These are phyloP conservation scores for Ploettnerulaceae sp. DNA, from an alignment of 2,329 filamentous ascomycete genomes.

Conservation along the genomic window DNA sequence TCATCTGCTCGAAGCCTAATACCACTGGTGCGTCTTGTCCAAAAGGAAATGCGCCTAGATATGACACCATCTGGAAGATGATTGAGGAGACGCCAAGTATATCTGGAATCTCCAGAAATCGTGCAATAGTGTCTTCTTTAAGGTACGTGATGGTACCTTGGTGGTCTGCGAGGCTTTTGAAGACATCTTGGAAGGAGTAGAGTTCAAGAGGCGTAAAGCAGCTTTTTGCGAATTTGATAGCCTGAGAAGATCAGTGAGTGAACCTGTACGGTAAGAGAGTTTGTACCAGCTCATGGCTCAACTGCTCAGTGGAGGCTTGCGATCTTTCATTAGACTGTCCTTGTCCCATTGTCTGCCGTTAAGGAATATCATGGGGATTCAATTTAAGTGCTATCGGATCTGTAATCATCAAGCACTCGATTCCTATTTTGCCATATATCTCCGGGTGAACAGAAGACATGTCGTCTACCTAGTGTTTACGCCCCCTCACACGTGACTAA, in stretches of 20 bases:
- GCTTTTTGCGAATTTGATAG: constrained; percentile 59
- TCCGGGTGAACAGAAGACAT: no score
- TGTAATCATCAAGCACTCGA: no score
- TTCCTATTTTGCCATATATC: no score
- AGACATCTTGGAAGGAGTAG: constrained; percentile 70
- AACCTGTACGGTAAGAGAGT: constrained; percentile 4
- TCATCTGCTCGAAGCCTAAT: constrained; percentile 62
- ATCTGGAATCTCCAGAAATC: constrained; percentile 70
- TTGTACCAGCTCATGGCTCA: constrained; percentile 33
- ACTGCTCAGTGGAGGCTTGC: constrained; percentile 29
- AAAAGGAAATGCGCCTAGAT: constrained; percentile 70
- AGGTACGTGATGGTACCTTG: constrained; percentile 59
- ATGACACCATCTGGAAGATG: constrained; percentile 66
- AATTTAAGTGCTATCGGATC: no score
- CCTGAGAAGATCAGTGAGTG: constrained; percentile 38
- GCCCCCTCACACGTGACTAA: no score
- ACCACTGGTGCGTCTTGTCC: constrained; percentile 65
- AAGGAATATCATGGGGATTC: constrained; percentile 1
- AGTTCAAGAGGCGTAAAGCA: constrained; percentile 69
- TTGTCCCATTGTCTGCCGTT: constrained; percentile 31
- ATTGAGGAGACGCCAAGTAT: constrained; percentile 62
- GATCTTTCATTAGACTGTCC: constrained; percentile 29
- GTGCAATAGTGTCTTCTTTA: constrained; percentile 64
- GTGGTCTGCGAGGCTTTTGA: constrained; percentile 62
- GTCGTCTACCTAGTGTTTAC: no score